A percentile compares a stretch with the other conserved stretches of the same genome.
Evolutionary conservation across 148 eudicot species (phyloP).

Genomic region (Camellia lanceoleosa): DNA sequence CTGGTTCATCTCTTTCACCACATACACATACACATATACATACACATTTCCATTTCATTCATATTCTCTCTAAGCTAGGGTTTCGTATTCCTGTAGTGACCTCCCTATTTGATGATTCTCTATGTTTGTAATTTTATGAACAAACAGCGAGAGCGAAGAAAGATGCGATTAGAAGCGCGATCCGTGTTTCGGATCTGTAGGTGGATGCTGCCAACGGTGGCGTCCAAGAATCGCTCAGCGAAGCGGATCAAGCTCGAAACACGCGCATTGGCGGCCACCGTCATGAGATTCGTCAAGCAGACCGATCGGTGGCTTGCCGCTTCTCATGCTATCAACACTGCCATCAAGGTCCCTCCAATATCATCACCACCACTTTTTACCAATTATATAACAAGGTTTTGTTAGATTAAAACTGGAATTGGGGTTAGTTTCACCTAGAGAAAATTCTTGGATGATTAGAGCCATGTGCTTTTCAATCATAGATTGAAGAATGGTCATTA

Average conservation of each 20-base stretch:
- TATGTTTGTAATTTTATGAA: not conserved
- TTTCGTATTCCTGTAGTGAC: not conserved
- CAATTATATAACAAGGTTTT: too few species aligned
- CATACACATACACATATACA: too few species aligned
- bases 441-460: too few species aligned
- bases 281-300: slow-evolving; percentile 60
- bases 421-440: too few species aligned
- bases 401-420: too few species aligned
- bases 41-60: too few species aligned
- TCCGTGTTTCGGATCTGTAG: slow-evolving; percentile 61
- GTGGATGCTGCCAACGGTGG: slow-evolving; percentile 75
- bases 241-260: slow-evolving; percentile 79
- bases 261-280: slow-evolving; percentile 49
- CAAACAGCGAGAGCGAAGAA: slow-evolving; percentile 71
- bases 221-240: slow-evolving; percentile 75
- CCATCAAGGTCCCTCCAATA: slow-evolving; percentile 47
- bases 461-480: too few species aligned
- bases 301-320: slow-evolving; percentile 88
- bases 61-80: not conserved
- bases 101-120: not conserved
- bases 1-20: slow-evolving; percentile 25
- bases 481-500: too few species aligned
- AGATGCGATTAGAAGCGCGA: slow-evolving; percentile 52
- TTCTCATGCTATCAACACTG: slow-evolving; percentile 66
- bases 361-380: too few species aligned